These are phyloP conservation scores for Pharus latifolius DNA, from an alignment of 176 grass and related monocot species.

Conservation along the genomic window DNA sequence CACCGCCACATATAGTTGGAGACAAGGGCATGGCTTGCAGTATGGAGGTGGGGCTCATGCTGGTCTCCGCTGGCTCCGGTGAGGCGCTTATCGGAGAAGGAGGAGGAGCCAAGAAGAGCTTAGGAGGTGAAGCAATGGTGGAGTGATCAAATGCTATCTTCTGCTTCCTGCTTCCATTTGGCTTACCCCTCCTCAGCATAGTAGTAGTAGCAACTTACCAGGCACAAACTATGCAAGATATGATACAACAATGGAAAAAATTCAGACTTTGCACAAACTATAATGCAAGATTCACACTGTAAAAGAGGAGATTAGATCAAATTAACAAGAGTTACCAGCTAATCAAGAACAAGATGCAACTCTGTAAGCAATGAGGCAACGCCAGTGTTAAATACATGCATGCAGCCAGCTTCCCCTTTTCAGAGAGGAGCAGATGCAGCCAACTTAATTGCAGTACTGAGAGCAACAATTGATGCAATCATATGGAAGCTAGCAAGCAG, in stretches of 20 bases:
- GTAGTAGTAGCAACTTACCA: not conserved
- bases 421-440: not conserved
- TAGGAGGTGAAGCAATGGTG: conserved; percentile 17
- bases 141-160: conserved; percentile 16
- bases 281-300: not conserved
- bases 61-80: not conserved
- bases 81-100: conserved; percentile 2
- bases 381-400: conserved; percentile 33
- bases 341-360: too few species aligned
- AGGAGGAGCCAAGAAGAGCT: conserved; percentile 23
- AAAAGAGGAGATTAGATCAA: not conserved
- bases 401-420: not conserved
- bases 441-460: not conserved
- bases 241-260: not conserved
- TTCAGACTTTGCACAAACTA: not conserved
- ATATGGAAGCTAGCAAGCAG: not conserved
- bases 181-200: conserved; percentile 42
- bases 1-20: not conserved
- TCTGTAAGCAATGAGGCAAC: too few species aligned
- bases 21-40: conserved; percentile 28
- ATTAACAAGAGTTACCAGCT: too few species aligned
- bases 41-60: conserved; percentile 43
- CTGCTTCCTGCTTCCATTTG: conserved; percentile 19
- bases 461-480: not conserved
- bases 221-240: not conserved